phyloP scores from a whole-genome alignment of 108 stramenopile species.

The Skeletonema grethae region DNA sequence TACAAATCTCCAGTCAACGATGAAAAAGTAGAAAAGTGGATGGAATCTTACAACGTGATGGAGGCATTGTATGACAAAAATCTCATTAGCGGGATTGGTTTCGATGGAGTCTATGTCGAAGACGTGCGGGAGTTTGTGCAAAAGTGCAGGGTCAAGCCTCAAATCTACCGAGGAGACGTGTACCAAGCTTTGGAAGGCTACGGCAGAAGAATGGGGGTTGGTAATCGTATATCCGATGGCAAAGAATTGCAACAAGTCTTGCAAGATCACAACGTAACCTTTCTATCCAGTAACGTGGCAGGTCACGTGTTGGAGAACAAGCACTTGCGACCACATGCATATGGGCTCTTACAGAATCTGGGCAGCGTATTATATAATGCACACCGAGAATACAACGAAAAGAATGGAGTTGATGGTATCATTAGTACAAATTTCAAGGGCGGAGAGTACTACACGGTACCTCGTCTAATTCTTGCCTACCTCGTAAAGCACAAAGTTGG shows the following conservation, averaged over 20 bases:
- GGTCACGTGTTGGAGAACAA: constrained; percentile 35
- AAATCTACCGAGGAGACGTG: constrained; percentile 39
- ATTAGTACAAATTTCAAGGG: constrained; percentile 13
- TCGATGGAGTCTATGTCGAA: constrained; percentile 14
- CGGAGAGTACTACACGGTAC: constrained; percentile 41
- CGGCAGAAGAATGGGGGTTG: constrained; percentile 22
- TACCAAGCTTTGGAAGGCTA: constrained; percentile 40
- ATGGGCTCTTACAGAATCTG: constrained; percentile 29
- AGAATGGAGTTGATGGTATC: constrained; percentile 1
- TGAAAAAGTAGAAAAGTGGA: constrained; percentile 18
- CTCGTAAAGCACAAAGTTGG: constrained; percentile 34
- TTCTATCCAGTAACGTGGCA: constrained; percentile 35
- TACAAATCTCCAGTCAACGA: constrained; percentile 5
- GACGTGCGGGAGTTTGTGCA: constrained; percentile 28
- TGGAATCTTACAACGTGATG: constrained; percentile 26
- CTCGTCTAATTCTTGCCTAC: constrained; percentile 37
- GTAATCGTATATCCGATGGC: neutral
- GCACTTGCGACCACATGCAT: constrained; percentile 26
- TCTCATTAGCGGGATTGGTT: constrained; percentile 32
- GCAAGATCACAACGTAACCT: constrained; percentile 33
- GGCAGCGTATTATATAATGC: constrained; percentile 33
- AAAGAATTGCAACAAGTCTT: constrained; percentile 21
- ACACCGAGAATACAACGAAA: constrained; percentile 21
- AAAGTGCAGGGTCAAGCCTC: constrained; percentile 22
- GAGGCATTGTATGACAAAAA: constrained; percentile 34